These are phyloP conservation scores for Taiozyma sp. DNA, from an alignment of 1,139 yeast genomes.

Conservation along the genomic window DNA sequence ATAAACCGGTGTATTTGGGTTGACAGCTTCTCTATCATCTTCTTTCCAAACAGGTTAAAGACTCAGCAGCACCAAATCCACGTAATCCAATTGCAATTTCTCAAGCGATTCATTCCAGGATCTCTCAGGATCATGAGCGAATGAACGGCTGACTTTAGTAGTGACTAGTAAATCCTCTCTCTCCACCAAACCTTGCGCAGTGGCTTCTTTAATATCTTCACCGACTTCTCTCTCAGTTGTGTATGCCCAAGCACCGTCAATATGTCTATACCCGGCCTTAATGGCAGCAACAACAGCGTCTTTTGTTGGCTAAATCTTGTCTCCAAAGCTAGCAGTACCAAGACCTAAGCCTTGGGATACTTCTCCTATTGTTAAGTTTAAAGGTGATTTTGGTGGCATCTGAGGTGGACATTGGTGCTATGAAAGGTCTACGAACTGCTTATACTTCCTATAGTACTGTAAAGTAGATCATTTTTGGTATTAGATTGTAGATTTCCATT, in stretches of 20 bases:
- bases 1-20: too few species aligned
- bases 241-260: constrained; percentile 73
- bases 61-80: constrained; percentile 58
- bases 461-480: too few species aligned
- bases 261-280: constrained; percentile 63
- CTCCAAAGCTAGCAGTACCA: too few species aligned
- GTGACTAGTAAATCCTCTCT: constrained; percentile 72
- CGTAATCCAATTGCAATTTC: constrained; percentile 53
- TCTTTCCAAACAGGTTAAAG: constrained; percentile 53
- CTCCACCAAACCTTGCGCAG: constrained; percentile 57
- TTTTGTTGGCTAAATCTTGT: too few species aligned
- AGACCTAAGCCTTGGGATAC: too few species aligned
- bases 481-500: too few species aligned
- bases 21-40: constrained; percentile 41
- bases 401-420: too few species aligned
- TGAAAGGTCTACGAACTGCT: too few species aligned
- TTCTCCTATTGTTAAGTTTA: too few species aligned
- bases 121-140: constrained; percentile 44
- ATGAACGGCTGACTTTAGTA: constrained; percentile 53
- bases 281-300: constrained; percentile 35
- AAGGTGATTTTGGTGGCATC: too few species aligned
- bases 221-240: constrained; percentile 75
- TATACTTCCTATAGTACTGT: too few species aligned
- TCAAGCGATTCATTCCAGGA: constrained; percentile 41
- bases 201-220: constrained; percentile 56